Conservation (phyloP, 345 rosid species). For the Litchi chinensis region DNA sequence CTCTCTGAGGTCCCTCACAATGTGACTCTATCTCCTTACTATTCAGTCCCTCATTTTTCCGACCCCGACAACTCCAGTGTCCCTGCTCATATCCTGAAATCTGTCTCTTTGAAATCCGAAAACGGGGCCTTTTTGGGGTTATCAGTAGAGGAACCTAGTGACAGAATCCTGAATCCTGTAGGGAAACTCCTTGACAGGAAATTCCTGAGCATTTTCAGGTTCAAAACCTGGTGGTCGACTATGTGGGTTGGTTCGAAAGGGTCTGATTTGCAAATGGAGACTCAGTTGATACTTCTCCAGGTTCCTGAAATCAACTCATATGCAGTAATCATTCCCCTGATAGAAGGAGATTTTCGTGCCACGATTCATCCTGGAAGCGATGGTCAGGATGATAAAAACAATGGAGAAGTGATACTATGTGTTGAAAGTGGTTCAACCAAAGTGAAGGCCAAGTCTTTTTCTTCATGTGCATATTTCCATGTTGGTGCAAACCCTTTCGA, state of each 20-base stretch:
- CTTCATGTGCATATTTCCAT: slow-evolving; percentile 38
- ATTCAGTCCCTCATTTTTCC: slow-evolving; percentile 18
- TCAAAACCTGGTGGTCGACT: slow-evolving; percentile 49
- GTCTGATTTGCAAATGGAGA: slow-evolving; percentile 45
- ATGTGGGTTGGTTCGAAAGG: slow-evolving; percentile 42
- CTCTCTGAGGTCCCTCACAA: slow-evolving; percentile 38
- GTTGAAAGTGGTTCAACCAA: slow-evolving; percentile 42
- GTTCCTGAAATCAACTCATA: slow-evolving; percentile 36
- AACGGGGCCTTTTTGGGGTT: slow-evolving; percentile 38
- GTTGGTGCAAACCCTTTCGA: slow-evolving; percentile 36
- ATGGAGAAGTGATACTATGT: slow-evolving; percentile 34
- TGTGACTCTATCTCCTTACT: slow-evolving; percentile 30
- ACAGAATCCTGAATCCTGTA: slow-evolving; percentile 28
- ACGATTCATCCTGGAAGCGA: slow-evolving; percentile 33
- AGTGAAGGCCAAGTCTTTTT: slow-evolving; percentile 29
- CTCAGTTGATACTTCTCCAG: slow-evolving; percentile 38
- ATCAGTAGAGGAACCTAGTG: slow-evolving; percentile 20
- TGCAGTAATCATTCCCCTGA: slow-evolving; percentile 25
- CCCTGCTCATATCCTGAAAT: slow-evolving; percentile 24
- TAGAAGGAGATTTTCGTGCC: slow-evolving; percentile 36
- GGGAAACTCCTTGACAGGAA: slow-evolving; percentile 32
- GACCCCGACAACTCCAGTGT: slow-evolving; percentile 20
- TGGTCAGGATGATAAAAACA: too few species aligned
- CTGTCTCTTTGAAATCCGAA: slow-evolving; percentile 23
- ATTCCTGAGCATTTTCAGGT: slow-evolving; percentile 36